Percentiles rank a stretch among this genome's conserved stretches.
phyloP scores from a whole-genome alignment of 371 early-diverging fungal species.

The Dinochytrium kinnereticum region DNA sequence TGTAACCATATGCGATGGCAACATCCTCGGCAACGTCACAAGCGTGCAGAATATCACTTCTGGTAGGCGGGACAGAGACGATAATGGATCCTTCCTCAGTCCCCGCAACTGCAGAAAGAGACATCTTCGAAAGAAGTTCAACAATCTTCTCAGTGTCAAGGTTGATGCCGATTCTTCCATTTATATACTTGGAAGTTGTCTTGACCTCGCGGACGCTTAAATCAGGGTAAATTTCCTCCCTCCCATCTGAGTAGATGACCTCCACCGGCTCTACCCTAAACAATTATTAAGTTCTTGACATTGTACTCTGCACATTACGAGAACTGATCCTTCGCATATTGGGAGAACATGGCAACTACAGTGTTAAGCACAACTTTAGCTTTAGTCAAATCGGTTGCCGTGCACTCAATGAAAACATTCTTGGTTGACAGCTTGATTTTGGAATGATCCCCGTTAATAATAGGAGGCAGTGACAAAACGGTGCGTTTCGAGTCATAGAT shows the following conservation, averaged over 20 bases:
- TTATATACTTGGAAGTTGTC: slow-evolving; percentile 86
- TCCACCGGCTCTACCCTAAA: slow-evolving; percentile 89
- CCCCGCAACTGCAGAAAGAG: slow-evolving; percentile 69
- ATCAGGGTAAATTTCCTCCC: slow-evolving; percentile 72
- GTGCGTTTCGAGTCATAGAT: slow-evolving; percentile 83
- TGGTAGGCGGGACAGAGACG: slow-evolving; percentile 83
- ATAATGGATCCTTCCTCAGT: slow-evolving; percentile 67
- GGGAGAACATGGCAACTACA: slow-evolving; percentile 92
- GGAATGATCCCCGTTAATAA: slow-evolving; percentile 98
- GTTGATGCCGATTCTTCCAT: slow-evolving; percentile 78
- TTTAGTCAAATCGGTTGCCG: slow-evolving; percentile 97
- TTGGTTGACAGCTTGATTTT: slow-evolving; percentile 96
- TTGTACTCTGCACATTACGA: slow-evolving; percentile 74
- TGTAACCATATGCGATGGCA: slow-evolving; percentile 99
- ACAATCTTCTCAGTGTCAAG: slow-evolving; percentile 79
- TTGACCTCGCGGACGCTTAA: slow-evolving; percentile 70
- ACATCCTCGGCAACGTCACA: slow-evolving; percentile 99
- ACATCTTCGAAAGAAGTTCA: slow-evolving; percentile 83
- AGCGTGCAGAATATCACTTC: slow-evolving; percentile 97
- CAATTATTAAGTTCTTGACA: neutral
- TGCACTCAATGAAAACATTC: slow-evolving; percentile 99
- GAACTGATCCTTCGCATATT: slow-evolving; percentile 89
- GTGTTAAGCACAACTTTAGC: slow-evolving; percentile 92
- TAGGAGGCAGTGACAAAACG: slow-evolving; percentile 98
- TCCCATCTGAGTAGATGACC: slow-evolving; percentile 85